Conservation (phyloP, 2,329 filamentous ascomycete genomes). For the Calycina marina region DNA sequence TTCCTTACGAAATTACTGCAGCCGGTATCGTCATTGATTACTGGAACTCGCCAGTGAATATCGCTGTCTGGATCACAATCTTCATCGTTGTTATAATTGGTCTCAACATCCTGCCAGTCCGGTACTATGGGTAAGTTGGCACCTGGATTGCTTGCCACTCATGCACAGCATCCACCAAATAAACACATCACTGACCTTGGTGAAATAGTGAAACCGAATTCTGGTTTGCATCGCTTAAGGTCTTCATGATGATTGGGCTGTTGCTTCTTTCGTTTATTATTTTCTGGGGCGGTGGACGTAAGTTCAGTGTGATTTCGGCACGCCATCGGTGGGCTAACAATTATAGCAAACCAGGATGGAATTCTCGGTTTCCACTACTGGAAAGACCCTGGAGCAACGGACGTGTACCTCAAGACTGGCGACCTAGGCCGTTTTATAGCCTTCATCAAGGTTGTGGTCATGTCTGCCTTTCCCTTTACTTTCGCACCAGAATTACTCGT, state of each 20-base stretch:
- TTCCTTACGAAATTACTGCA: conserved; percentile 26
- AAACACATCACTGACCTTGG: too few relatives aligned
- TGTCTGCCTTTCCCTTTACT: conserved; percentile 34
- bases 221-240: conserved; percentile 22
- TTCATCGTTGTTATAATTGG: conserved; percentile 25
- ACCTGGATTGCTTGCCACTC: too few relatives aligned
- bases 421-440: conserved; percentile 35
- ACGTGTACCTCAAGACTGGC: conserved; percentile 26
- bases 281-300: conserved; percentile 23
- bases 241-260: conserved; percentile 21
- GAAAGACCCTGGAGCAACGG: conserved; percentile 32
- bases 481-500: conserved; percentile 37
- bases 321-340: too few relatives aligned
- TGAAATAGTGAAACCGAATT: conserved; percentile 54
- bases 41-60: conserved; percentile 30
- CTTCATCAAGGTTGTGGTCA: conserved; percentile 31
- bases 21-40: conserved; percentile 29
- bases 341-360: conserved; percentile 12
- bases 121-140: conserved; percentile 43
- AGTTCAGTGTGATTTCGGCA: conserved; percentile 4
- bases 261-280: conserved; percentile 22
- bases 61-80: conserved; percentile 27
- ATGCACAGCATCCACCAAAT: too few relatives aligned
- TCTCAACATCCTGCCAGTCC: conserved; percentile 31
- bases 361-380: conserved; percentile 32